These are phyloP conservation scores for Mallotus japonicus DNA, from an alignment of 441 rosid species.

Conservation along the genomic window DNA sequence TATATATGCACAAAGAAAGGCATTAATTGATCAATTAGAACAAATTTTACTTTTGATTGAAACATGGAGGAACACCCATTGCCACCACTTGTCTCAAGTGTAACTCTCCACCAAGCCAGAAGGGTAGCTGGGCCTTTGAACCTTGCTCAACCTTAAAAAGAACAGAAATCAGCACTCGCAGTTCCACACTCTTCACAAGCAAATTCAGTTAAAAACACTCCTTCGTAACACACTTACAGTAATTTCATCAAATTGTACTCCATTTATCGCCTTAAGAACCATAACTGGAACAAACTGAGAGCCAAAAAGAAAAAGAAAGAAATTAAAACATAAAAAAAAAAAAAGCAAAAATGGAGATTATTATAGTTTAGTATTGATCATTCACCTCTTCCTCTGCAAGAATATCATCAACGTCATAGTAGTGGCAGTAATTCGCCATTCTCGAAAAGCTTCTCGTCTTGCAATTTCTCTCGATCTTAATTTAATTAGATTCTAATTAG, in stretches of 20 bases:
- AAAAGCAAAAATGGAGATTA: background rate
- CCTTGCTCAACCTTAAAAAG: conserved; percentile 66
- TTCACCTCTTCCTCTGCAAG: conserved; percentile 67
- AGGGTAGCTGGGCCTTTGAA: conserved; percentile 72
- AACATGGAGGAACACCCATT: conserved; percentile 64
- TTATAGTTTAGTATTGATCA: background rate
- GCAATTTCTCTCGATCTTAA: background rate
- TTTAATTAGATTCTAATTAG: too few relatives aligned
- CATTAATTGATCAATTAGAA: too few relatives aligned
- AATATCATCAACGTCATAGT: conserved; percentile 61
- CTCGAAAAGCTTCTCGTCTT: background rate
- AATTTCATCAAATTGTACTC: conserved; percentile 79
- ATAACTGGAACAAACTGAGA: conserved; percentile 66
- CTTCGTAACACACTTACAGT: conserved; percentile 59
- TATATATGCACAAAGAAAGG: background rate
- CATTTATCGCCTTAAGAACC: conserved; percentile 63
- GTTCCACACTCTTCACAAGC: background rate
- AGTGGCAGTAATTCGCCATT: conserved; percentile 39
- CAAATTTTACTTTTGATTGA: conserved; percentile 54
- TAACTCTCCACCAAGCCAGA: conserved; percentile 83
- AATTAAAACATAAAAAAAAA: background rate
- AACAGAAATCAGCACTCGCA: background rate
- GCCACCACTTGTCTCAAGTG: conserved; percentile 65
- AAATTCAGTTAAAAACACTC: conserved; percentile 19
- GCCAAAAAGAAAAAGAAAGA: background rate